phyloP scores from a whole-genome alignment of 805 yeast species.

The Yarrowia alimentaria region DNA sequence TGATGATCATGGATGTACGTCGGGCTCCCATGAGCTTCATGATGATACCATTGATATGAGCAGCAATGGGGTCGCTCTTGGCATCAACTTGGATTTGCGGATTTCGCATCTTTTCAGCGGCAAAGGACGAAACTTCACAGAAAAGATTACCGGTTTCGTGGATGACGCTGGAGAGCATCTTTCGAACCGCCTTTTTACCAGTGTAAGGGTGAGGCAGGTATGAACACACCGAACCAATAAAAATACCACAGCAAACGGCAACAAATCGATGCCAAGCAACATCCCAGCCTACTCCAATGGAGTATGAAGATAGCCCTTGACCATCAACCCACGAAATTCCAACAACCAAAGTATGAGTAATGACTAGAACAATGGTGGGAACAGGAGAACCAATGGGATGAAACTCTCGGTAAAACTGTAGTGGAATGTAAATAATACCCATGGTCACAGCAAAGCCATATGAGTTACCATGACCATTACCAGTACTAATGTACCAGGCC shows the following conservation, averaged over 20 bases:
- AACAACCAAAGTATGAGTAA: slow-evolving; percentile 37
- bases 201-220: slow-evolving; percentile 39
- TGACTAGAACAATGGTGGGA: slow-evolving; percentile 36
- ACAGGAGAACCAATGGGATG: slow-evolving; percentile 36
- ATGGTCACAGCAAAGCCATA: slow-evolving; percentile 39
- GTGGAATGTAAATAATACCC: slow-evolving; percentile 23
- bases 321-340: slow-evolving; percentile 40
- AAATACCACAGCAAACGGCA: slow-evolving; percentile 38
- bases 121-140: slow-evolving; percentile 38
- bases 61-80: slow-evolving; percentile 33
- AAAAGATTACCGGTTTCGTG: slow-evolving; percentile 37
- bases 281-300: slow-evolving; percentile 36
- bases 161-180: slow-evolving; percentile 34
- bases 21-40: slow-evolving; percentile 29
- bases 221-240: slow-evolving; percentile 38
- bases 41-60: slow-evolving; percentile 29
- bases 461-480: slow-evolving; percentile 39
- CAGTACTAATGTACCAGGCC: slow-evolving; percentile 41
- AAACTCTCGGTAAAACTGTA: slow-evolving; percentile 39
- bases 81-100: slow-evolving; percentile 33
- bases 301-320: slow-evolving; percentile 31
- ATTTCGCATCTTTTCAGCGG: slow-evolving; percentile 34
- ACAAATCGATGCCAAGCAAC: slow-evolving; percentile 41
- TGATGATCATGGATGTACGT: slow-evolving; percentile 29
- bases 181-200: slow-evolving; percentile 38